Conservation (phyloP, 805 yeast species). For the Candida pini region DNA sequence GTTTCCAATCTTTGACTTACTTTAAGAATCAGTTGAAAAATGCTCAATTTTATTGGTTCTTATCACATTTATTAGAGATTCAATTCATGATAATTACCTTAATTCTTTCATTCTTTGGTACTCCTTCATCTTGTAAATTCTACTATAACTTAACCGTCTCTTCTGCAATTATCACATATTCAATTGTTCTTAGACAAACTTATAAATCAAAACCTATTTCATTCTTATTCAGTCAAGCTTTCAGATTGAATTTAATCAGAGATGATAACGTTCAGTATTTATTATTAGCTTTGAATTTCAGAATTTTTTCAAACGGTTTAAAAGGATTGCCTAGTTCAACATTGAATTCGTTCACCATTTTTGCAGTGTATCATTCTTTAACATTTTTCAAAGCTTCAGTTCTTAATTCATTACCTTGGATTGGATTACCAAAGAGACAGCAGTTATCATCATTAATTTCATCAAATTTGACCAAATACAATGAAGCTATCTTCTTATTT, state of each 20-base stretch:
- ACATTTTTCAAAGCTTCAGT: slow-evolving; percentile 50
- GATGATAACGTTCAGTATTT: slow-evolving; percentile 68
- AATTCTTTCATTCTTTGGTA: slow-evolving; percentile 36
- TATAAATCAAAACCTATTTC: slow-evolving; percentile 36
- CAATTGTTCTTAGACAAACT: slow-evolving; percentile 57
- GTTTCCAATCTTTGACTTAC: background rate
- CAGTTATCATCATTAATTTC: slow-evolving; percentile 26
- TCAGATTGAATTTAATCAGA: slow-evolving; percentile 20
- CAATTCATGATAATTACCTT: slow-evolving; percentile 34
- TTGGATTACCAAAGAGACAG: slow-evolving; percentile 21
- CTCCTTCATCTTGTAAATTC: slow-evolving; percentile 24
- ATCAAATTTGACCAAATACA: slow-evolving; percentile 32
- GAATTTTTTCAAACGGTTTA: slow-evolving; percentile 25
- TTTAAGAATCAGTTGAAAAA: slow-evolving; percentile 26
- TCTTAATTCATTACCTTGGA: slow-evolving; percentile 43
- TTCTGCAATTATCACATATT: slow-evolving; percentile 53
- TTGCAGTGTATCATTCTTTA: slow-evolving; percentile 59
- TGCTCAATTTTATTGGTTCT: slow-evolving; percentile 66
- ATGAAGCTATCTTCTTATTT: slow-evolving; percentile 36
- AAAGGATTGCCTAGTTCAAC: slow-evolving; percentile 29
- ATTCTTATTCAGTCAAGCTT: slow-evolving; percentile 22
- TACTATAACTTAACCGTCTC: slow-evolving; percentile 40
- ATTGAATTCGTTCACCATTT: slow-evolving; percentile 56
- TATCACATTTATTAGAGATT: slow-evolving; percentile 52
- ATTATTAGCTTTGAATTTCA: slow-evolving; percentile 34